These are phyloP conservation scores for Phylloboletellus chloephorus DNA, from an alignment of 1,284 basidiomycete genomes.

Conservation along the genomic window DNA sequence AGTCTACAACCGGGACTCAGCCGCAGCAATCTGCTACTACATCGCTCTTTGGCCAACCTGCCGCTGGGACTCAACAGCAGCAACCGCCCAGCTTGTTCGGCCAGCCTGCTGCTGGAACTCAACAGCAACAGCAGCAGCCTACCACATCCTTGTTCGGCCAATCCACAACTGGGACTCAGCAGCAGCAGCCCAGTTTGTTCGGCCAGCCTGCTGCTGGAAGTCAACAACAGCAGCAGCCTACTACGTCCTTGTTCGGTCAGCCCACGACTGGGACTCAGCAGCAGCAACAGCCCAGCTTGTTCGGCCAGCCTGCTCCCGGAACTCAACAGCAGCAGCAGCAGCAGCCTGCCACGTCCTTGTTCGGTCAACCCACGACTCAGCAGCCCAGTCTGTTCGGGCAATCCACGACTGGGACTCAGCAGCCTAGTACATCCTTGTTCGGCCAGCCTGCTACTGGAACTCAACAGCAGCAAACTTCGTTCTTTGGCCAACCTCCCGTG, in stretches of 20 bases:
- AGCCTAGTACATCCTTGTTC: conserved; percentile 32
- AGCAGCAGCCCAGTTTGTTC: conserved; percentile 20
- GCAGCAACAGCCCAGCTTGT: conserved; percentile 27
- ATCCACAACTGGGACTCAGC: conserved; percentile 11
- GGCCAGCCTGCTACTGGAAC: conserved; percentile 28
- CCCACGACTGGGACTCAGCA: conserved; percentile 16
- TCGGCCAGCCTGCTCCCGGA: conserved; percentile 29
- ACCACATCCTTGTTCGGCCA: conserved; percentile 22
- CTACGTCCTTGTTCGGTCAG: conserved; percentile 32
- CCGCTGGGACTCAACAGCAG: conserved; percentile 18
- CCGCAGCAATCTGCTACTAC: conserved; percentile 22
- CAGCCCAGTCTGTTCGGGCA: conserved; percentile 27
- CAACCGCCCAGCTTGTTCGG: conserved; percentile 27
- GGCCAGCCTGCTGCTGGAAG: conserved; percentile 18
- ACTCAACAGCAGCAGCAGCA: conserved; percentile 18
- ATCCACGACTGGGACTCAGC: conserved; percentile 11
- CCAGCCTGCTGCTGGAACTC: conserved; percentile 12
- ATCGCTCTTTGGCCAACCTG: conserved; percentile 35
- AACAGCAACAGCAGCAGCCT: conserved; percentile 8
- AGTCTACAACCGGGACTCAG: conserved; percentile 13
- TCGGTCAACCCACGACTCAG: conserved; percentile 22
- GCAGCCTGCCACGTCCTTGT: conserved; percentile 14
- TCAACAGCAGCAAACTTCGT: conserved; percentile 24
- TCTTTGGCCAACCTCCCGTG: conserved; percentile 34
- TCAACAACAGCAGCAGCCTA: conserved; percentile 13